Conservation (phyloP, 2,329 filamentous ascomycete species). For the Ophiocordyceps polyrhachis-furcata region DNA sequence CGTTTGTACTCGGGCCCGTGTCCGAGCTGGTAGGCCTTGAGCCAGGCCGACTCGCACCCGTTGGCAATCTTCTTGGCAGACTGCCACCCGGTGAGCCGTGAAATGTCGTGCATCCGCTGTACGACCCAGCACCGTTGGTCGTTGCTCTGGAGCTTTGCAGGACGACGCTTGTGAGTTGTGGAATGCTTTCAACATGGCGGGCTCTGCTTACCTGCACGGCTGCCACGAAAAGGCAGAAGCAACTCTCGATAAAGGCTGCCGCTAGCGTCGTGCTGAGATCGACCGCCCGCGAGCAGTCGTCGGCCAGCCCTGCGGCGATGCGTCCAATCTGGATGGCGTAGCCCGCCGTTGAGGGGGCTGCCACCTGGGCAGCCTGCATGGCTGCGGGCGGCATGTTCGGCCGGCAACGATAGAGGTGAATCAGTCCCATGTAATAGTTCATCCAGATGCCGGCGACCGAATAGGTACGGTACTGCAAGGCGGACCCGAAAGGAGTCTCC, state of each 20-base stretch:
- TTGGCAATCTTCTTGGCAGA: conserved; percentile 63
- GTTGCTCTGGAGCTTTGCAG: conserved; percentile 28
- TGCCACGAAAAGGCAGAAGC: conserved; percentile 71
- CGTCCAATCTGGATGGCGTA: conserved; percentile 62
- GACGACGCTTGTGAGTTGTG: background rate
- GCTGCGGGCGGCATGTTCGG: conserved; percentile 82
- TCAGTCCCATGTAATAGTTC: conserved; percentile 69
- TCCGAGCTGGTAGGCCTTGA: conserved; percentile 51
- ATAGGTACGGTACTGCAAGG: conserved; percentile 67
- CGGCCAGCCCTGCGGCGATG: conserved; percentile 55
- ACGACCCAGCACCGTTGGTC: conserved; percentile 64
- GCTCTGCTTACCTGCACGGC: conserved; percentile 42
- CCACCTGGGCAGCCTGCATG: conserved; percentile 68
- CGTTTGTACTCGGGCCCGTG: conserved; percentile 57
- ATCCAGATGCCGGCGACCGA: conserved; percentile 79
- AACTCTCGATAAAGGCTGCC: conserved; percentile 64
- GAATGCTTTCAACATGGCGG: too few relatives aligned
- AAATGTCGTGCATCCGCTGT: conserved; percentile 53
- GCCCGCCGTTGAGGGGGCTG: conserved; percentile 49
- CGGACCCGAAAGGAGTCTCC: conserved; percentile 62
- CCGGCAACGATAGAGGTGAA: conserved; percentile 65
- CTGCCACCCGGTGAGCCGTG: conserved; percentile 72
- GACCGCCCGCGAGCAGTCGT: conserved; percentile 29
- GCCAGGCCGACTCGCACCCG: conserved; percentile 75
- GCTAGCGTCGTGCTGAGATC: conserved; percentile 62